A percentile compares a stretch with the other conserved stretches of the same genome.
Conservation (phyloP, 2,329 filamentous ascomycete genomes). For the Magnaporthiopsis incrustans region DNA sequence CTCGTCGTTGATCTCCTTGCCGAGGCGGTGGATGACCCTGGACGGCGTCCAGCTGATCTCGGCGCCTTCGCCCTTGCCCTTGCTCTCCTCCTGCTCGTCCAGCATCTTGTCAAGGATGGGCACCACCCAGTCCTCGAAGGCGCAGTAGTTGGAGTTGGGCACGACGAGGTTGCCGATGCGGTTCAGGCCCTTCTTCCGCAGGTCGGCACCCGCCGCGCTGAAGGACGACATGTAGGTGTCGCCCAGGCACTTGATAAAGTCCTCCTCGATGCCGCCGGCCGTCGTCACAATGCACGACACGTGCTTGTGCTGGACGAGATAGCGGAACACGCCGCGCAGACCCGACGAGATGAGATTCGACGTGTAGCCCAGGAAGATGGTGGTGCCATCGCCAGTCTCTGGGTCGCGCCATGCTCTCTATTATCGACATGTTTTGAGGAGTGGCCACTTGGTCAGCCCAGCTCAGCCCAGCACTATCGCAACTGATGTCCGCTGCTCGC, state of each 20-base stretch:
- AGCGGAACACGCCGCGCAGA: slow-evolving; percentile 82
- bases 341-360: slow-evolving; percentile 97
- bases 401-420: slow-evolving; percentile 72
- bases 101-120: slow-evolving; percentile 94
- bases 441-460: slow-evolving; percentile 9
- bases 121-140: slow-evolving; percentile 95
- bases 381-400: slow-evolving; percentile 71
- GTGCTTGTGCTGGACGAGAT: slow-evolving; percentile 86
- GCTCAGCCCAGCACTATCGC: background rate
- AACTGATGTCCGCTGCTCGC: background rate
- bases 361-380: slow-evolving; percentile 95
- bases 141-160: slow-evolving; percentile 94
- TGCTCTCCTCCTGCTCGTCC: slow-evolving; percentile 80
- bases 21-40: slow-evolving; percentile 81
- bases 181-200: slow-evolving; percentile 83
- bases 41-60: slow-evolving; percentile 88
- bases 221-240: slow-evolving; percentile 91
- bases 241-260: slow-evolving; percentile 96
- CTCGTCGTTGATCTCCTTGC: slow-evolving; percentile 90
- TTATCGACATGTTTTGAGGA: slow-evolving; percentile 17
- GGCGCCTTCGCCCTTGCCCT: slow-evolving; percentile 44
- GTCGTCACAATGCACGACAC: slow-evolving; percentile 92
- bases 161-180: slow-evolving; percentile 94
- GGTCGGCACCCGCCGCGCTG: slow-evolving; percentile 62
- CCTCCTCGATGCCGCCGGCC: slow-evolving; percentile 91